Base-by-base conservation (phyloP, 2,329 filamentous ascomycete genomes). In the Aureobasidium pullulans region DNA sequence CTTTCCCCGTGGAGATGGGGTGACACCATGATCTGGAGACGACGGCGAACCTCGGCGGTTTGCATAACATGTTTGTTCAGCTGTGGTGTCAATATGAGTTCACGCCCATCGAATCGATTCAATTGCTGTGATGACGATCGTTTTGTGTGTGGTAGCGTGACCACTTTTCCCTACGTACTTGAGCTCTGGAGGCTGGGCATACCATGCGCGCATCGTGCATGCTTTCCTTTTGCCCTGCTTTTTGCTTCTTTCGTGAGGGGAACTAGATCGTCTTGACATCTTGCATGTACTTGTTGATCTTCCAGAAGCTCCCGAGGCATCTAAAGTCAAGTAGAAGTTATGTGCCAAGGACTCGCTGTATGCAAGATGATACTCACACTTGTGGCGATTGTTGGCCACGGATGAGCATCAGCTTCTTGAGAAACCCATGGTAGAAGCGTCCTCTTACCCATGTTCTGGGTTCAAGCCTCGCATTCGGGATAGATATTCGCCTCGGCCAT, bases 81-180 rank as follows among this genome's bases (percentile, higher is more conserved):
- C 34, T 29, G 46, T 11, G 10, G 32, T 46, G 15, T 19, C 19
- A 16, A 32, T 6, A 4, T 28, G 19, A 37, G 32, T 13, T 13
- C 6, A 15, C 32, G 40, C 13, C 10, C 32, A n/a, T 11, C 11
- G 23, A 31, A 43, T 48, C 54, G 43, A 57, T 57, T 31, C 6
- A 57, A 23, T 29, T 32, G 31, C 31, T 48, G 28, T 32, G 5
- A 32, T 57, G 54, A 57, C 34, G 54, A 39, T 47, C 23, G n/a
- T 29, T 11, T 37, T 46, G 52, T 44, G 11, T 28, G 11, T 39
- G 54, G 54, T 57, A 48, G 54, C 43, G 54, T 57, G 54, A 57
- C 54, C 42, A n/a, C 39, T 32, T 19, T 15, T 23, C 16, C 13
- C 40, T n/a, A 37, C 29, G 13, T 46, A 31, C 34, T 40, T 8